A percentile compares a stretch with the other conserved stretches of the same genome.
phyloP scores from a whole-genome alignment of 2,329 filamentous ascomycete species.

The Nothopassalora personata region DNA sequence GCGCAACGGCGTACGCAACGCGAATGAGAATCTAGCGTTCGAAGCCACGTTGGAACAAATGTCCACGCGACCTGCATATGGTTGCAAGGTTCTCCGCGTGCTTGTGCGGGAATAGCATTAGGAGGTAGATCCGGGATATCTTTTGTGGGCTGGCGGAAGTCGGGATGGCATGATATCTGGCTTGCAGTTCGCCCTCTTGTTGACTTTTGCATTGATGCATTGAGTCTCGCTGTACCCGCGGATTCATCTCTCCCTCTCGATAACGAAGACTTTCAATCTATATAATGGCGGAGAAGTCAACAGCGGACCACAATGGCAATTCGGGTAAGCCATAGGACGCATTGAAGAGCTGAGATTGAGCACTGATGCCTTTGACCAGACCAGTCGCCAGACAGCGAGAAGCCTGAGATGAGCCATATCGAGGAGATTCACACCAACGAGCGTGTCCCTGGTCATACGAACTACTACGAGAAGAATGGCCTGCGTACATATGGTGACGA shows the following conservation, averaged over 20 bases:
- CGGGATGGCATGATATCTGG: neutral
- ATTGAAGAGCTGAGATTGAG: neutral
- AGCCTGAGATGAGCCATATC: slow-evolving; percentile 23
- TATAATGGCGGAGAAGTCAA: neutral
- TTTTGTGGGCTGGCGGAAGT: neutral
- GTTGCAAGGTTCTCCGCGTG: slow-evolving; percentile 1
- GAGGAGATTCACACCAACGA: slow-evolving; percentile 37
- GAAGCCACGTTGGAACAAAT: neutral
- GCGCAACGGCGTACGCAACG: neutral
- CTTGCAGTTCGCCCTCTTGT: neutral
- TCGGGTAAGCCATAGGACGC: neutral
- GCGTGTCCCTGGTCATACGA: slow-evolving; percentile 33
- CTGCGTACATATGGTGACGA: slow-evolving; percentile 45
- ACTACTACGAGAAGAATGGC: slow-evolving; percentile 46
- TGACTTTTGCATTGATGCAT: neutral
- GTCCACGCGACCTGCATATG: neutral
- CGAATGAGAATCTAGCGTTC: neutral
- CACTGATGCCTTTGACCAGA: neutral
- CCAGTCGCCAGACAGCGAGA: slow-evolving; percentile 6
- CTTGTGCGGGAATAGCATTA: neutral
- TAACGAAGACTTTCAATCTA: neutral
- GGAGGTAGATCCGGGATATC: neutral
- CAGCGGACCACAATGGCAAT: neutral
- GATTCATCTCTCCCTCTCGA: neutral
- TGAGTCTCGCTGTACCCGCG: neutral